These are phyloP conservation scores for Plasmodium blacklocki DNA, from an alignment of 169 alveolate species.

Conservation along the genomic window DNA sequence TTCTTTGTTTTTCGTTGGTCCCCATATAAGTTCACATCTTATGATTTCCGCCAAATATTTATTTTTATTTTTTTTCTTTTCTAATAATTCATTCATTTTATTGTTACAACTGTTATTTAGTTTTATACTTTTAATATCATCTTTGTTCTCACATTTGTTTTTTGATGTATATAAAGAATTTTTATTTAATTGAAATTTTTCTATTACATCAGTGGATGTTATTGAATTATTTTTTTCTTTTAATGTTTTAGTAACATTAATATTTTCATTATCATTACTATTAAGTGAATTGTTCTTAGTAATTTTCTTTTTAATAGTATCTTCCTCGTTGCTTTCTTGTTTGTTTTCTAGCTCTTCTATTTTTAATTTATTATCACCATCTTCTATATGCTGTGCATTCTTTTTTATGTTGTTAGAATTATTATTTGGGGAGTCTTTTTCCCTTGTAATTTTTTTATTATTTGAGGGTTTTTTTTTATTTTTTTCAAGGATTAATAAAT, in stretches of 20 bases:
- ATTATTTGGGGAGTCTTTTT: no score
- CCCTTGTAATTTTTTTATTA: no score
- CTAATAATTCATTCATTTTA: slow-evolving; percentile 6
- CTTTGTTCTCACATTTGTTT: background rate
- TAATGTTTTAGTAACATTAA: background rate
- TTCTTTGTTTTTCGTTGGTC: slow-evolving; percentile 78
- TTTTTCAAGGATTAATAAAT: no score
- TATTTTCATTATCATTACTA: background rate
- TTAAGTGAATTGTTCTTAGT: background rate
- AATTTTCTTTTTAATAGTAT: no score
- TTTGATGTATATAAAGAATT: background rate
- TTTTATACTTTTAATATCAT: slow-evolving; percentile 7
- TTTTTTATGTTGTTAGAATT: no score
- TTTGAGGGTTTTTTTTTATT: no score
- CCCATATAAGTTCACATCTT: slow-evolving; percentile 81
- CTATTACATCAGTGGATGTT: background rate
- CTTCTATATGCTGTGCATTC: no score
- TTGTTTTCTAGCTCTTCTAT: no score
- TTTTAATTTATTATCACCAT: no score
- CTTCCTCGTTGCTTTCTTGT: no score
- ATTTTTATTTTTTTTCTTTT: slow-evolving; percentile 19
- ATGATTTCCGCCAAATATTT: slow-evolving; percentile 70
- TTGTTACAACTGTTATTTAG: slow-evolving; percentile 11
- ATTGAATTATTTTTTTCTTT: background rate
- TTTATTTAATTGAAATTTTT: no score